These are phyloP conservation scores for Sparassis latifolia DNA, from an alignment of 1,284 basidiomycete species.

Conservation along the genomic window DNA sequence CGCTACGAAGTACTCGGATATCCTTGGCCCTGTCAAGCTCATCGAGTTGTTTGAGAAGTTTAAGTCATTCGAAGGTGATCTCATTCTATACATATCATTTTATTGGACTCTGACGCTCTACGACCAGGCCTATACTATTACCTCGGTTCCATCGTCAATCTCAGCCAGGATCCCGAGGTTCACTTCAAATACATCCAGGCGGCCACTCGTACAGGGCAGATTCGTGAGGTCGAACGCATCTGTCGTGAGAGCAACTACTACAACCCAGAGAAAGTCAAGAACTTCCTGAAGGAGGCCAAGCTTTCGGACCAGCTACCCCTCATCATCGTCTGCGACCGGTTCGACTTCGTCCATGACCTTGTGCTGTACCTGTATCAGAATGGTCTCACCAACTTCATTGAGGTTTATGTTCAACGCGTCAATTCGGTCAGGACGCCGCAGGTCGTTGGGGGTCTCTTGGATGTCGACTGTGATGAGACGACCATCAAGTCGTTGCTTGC, in stretches of 20 bases:
- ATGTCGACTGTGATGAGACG: constrained; percentile 96
- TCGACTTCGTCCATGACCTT: constrained; percentile 99
- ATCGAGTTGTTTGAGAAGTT: constrained; percentile 99
- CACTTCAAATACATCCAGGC: constrained; percentile 99
- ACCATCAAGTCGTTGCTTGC: constrained; percentile 93
- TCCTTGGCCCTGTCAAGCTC: constrained; percentile 93
- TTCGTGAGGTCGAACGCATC: constrained; percentile 98
- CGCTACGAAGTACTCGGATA: constrained; percentile 98
- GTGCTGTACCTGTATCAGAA: constrained; percentile 99
- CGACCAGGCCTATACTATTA: constrained; percentile 92
- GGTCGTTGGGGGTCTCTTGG: constrained; percentile 93
- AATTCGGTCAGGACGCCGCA: constrained; percentile 98
- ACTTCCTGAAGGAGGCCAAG: constrained; percentile 99
- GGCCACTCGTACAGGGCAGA: constrained; percentile 96
- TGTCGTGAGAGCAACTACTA: constrained; percentile 97
- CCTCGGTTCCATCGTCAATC: constrained; percentile 95
- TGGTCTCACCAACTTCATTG: constrained; percentile 94
- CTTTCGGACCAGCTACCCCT: constrained; percentile 95
- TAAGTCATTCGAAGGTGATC: constrained; percentile 89
- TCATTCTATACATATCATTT: neutral
- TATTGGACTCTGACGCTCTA: no score
- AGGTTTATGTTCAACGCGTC: constrained; percentile 98
- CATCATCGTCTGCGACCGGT: constrained; percentile 99
- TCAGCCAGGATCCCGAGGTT: constrained; percentile 94
- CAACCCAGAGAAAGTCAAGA: constrained; percentile 99